phyloP scores from a whole-genome alignment of 1,284 basidiomycete species.

The Malassezia caprae region DNA sequence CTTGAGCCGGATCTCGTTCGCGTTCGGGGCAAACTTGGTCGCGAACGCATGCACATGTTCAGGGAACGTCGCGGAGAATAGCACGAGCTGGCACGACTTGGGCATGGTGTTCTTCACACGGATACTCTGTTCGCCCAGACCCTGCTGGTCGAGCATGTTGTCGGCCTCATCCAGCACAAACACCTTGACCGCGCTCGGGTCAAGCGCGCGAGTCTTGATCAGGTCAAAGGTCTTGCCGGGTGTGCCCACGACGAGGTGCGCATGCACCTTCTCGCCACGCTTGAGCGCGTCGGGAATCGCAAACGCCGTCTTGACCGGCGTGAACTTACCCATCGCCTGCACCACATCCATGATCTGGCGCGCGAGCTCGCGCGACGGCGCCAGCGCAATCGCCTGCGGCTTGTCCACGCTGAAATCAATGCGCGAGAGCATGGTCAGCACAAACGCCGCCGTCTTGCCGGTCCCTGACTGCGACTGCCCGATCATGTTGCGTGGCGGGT shows the following conservation, averaged over 20 bases:
- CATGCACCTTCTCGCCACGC: slow-evolving; percentile 63
- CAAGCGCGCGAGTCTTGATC: slow-evolving; percentile 50
- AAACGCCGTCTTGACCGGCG: slow-evolving; percentile 79
- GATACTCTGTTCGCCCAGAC: slow-evolving; percentile 89
- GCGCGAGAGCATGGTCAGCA: slow-evolving; percentile 90
- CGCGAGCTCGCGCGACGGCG: slow-evolving; percentile 81
- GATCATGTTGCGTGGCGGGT: slow-evolving; percentile 97
- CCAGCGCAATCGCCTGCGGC: slow-evolving; percentile 57
- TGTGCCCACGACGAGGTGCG: slow-evolving; percentile 89
- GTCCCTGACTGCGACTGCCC: slow-evolving; percentile 98
- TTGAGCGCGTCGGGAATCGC: slow-evolving; percentile 72
- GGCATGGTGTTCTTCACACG: slow-evolving; percentile 76
- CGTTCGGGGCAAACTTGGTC: slow-evolving; percentile 76
- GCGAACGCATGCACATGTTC: slow-evolving; percentile 84
- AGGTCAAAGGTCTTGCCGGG: slow-evolving; percentile 90
- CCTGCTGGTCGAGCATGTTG: slow-evolving; percentile 93
- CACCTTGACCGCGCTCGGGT: slow-evolving; percentile 72
- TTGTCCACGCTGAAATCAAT: slow-evolving; percentile 73
- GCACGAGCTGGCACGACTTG: slow-evolving; percentile 66
- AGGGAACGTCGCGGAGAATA: slow-evolving; percentile 97
- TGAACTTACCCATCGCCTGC: slow-evolving; percentile 88
- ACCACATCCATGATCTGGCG: slow-evolving; percentile 96
- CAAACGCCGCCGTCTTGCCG: slow-evolving; percentile 97
- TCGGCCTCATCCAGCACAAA: slow-evolving; percentile 98
- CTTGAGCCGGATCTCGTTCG: slow-evolving; percentile 93